These are phyloP conservation scores for Neurospora sp. DNA, from an alignment of 495 filamentous ascomycete species.

Conservation along the genomic window DNA sequence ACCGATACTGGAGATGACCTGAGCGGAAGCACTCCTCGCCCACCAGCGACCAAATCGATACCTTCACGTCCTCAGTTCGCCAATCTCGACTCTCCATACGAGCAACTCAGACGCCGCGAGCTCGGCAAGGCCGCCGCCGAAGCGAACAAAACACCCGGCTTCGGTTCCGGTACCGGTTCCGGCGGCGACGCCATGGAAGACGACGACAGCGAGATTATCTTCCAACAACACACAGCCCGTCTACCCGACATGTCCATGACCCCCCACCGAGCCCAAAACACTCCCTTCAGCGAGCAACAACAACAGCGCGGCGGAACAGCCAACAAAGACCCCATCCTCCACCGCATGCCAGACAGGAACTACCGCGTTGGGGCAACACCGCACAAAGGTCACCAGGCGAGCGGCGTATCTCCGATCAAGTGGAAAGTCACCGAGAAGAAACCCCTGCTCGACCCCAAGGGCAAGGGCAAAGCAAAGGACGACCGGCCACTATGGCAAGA, in stretches of 20 bases:
- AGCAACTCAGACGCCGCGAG: constrained; percentile 50
- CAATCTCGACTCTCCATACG: constrained; percentile 58
- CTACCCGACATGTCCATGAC: constrained; percentile 51
- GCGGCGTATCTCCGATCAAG: constrained; percentile 23
- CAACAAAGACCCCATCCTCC: constrained; percentile 63
- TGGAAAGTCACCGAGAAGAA: constrained; percentile 25
- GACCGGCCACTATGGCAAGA: constrained; percentile 33
- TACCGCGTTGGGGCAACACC: constrained; percentile 92
- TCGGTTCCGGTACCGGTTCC: not conserved
- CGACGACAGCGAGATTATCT: constrained; percentile 34
- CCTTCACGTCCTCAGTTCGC: constrained; percentile 38
- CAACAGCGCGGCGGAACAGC: constrained; percentile 8
- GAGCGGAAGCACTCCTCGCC: constrained; percentile 43
- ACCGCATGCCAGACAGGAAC: constrained; percentile 83
- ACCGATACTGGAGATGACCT: constrained; percentile 40
- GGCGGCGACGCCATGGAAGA: constrained; percentile 11
- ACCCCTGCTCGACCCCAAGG: not conserved
- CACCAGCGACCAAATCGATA: constrained; percentile 34
- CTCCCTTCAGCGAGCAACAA: constrained; percentile 4
- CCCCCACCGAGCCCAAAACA: constrained; percentile 23
- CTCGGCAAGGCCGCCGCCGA: constrained; percentile 12
- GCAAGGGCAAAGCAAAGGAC: constrained; percentile 26
- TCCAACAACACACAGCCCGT: constrained; percentile 31
- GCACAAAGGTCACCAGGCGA: constrained; percentile 33
- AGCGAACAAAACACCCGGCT: not conserved